Base-by-base conservation (phyloP, 2,329 filamentous ascomycete genomes). In the Pyrenochaeta sp. region DNA sequence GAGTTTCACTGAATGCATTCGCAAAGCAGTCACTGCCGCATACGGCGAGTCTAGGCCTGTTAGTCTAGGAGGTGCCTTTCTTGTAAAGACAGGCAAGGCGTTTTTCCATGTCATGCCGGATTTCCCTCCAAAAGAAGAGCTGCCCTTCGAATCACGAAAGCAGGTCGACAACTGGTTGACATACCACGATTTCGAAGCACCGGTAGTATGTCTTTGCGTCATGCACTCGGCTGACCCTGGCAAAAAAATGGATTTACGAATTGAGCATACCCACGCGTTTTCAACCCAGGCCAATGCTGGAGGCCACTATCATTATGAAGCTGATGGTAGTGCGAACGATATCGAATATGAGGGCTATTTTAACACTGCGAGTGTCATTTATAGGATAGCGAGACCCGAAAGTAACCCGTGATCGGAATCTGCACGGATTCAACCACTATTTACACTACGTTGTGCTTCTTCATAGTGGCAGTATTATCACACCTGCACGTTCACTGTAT, bases 191-290 rank as follows among this genome's bases (percentile, higher is more conserved):
- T 48, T 51, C 35, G 38, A 46, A n/a, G 46, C 39, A 10, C 53
- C 49, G 0, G 18, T 55, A 17, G 43, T 55, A n/a, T 53, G 53
- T 34, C 27, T 55, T 24, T 44, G 41, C 22, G 53, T 55, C 6
- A 17, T 55, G 35, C 53, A 55, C 37, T 55, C 74, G 10, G 66
- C 69, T 7, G 73, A 78, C 43, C 71, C 71, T 0, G 68, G 55
- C 6, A 48, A 65, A 26, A 61, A 53, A 2, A 42, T 77, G 47
- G 69, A 61, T 0, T 45, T 79, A 35, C 60, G 76, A 19, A 73
- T 77, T 56, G 77, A 80, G 50, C 76, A 80, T 51, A 77, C 76
- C 3, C 77, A 79, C 59, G 72, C 70, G 15, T 77, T 76, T 39
- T 72, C 73, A 3, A 32, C 51, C 1, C 47, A 58, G 6, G 36